These are phyloP conservation scores for Chytridium lagenaria DNA, from an alignment of 371 early-diverging fungal species.

Conservation along the genomic window DNA sequence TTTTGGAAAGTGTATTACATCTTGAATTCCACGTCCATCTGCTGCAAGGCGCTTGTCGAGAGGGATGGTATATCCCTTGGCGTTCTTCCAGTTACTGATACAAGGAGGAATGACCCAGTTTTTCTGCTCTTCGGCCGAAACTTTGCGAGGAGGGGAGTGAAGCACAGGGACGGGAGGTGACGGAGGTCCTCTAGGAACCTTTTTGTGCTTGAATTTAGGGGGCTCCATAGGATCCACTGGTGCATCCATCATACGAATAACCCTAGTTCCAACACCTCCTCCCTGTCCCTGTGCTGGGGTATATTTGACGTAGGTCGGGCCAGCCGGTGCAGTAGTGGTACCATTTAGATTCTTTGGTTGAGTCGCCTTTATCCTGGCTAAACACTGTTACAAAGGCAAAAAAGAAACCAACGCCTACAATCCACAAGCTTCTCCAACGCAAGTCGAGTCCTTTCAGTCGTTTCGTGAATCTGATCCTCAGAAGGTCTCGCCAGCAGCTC, in stretches of 20 bases:
- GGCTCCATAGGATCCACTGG: slow-evolving; percentile 97
- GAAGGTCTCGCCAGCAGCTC: slow-evolving; percentile 74
- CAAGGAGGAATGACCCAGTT: slow-evolving; percentile 97
- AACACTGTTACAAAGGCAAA: neutral
- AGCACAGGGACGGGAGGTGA: slow-evolving; percentile 96
- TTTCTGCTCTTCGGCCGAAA: slow-evolving; percentile 91
- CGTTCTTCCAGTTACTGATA: slow-evolving; percentile 98
- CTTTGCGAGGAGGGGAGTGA: slow-evolving; percentile 96
- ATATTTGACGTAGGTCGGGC: slow-evolving; percentile 87
- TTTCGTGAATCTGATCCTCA: slow-evolving; percentile 78
- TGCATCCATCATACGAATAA: slow-evolving; percentile 93
- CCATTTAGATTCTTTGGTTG: slow-evolving; percentile 66
- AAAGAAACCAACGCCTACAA: slow-evolving; percentile 40
- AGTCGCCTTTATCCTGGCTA: slow-evolving; percentile 73
- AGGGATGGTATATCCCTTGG: slow-evolving; percentile 97
- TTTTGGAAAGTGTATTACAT: slow-evolving; percentile 46
- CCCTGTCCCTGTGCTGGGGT: slow-evolving; percentile 75
- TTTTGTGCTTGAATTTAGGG: slow-evolving; percentile 88
- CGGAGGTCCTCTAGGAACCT: slow-evolving; percentile 85
- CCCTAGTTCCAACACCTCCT: slow-evolving; percentile 58
- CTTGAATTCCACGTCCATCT: slow-evolving; percentile 95
- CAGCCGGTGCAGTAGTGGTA: slow-evolving; percentile 52
- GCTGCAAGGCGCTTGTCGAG: slow-evolving; percentile 97
- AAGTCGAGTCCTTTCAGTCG: slow-evolving; percentile 83
- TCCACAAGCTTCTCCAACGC: slow-evolving; percentile 92